Percentiles rank a stretch among this genome's conserved stretches.
These are phyloP conservation scores for Amanita molliuscula DNA, from an alignment of 768 basidiomycete genomes.

Conservation along the genomic window DNA sequence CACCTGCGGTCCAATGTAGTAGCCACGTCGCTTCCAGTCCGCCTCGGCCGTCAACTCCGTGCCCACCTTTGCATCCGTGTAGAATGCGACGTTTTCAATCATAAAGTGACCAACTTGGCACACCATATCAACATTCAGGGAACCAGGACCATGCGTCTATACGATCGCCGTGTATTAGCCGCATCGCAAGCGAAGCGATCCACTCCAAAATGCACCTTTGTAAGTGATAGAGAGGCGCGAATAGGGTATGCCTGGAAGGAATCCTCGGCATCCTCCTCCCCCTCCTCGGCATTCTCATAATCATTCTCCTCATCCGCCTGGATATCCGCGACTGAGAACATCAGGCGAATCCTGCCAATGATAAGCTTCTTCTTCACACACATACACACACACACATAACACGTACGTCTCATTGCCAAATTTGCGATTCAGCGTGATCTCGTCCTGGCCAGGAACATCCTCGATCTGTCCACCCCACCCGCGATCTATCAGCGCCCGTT, in stretches of 20 bases:
- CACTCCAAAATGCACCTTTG: conserved; percentile 45
- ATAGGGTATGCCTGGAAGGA: conserved; percentile 46
- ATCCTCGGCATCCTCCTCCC: conserved; percentile 17
- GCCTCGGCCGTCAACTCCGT: conserved; percentile 77
- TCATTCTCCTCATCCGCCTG: conserved; percentile 34
- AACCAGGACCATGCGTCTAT: conserved; percentile 46
- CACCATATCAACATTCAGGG: conserved; percentile 69
- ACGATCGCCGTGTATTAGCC: background rate
- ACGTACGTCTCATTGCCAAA: conserved; percentile 88
- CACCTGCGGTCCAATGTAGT: conserved; percentile 89
- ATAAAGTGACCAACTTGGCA: conserved; percentile 73
- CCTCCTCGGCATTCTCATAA: conserved; percentile 16
- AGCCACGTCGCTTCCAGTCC: conserved; percentile 86
- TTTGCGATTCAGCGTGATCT: conserved; percentile 69
- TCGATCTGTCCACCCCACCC: conserved; percentile 39
- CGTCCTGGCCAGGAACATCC: conserved; percentile 65
- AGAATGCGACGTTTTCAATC: conserved; percentile 87
- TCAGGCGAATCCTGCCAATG: conserved; percentile 60
- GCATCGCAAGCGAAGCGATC: background rate
- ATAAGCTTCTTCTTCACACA: background rate
- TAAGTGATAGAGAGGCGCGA: conserved; percentile 73
- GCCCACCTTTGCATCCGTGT: conserved; percentile 60
- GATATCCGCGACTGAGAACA: conserved; percentile 91
- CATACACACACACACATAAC: background rate
- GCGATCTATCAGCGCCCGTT: background rate